Percentiles rank a stretch among this genome's conserved stretches.
Evolutionary conservation across 225 moss, liverwort and hornwort genomes (phyloP).

Genomic region (Ulota crispa): DNA sequence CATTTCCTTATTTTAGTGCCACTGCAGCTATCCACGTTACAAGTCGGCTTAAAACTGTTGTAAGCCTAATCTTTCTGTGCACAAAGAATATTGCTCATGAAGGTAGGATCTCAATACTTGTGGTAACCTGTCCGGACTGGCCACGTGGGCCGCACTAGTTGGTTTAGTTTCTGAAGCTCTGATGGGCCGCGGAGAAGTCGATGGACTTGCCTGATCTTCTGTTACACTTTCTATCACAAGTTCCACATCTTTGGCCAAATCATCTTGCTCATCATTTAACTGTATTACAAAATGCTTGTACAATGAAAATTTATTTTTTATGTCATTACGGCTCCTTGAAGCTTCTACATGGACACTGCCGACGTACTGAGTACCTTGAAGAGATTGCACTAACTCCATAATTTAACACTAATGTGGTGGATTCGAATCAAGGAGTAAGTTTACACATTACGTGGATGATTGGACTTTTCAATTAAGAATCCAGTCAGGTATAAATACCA

Average conservation of each 20-base stretch:
- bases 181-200: not conserved
- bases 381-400: not conserved
- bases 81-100: slow-evolving; percentile 17
- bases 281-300: slow-evolving; percentile 18
- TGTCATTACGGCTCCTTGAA: not conserved
- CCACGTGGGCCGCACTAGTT: slow-evolving; percentile 27
- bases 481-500: not conserved
- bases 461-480: not conserved
- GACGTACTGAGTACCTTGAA: not conserved
- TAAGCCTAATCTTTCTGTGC: not conserved
- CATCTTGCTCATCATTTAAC: slow-evolving; percentile 63
- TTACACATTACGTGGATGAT: not conserved
- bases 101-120: slow-evolving; percentile 54
- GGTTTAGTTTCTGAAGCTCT: slow-evolving; percentile 27
- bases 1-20: slow-evolving; percentile 53
- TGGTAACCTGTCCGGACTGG: slow-evolving; percentile 53
- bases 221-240: slow-evolving; percentile 33
- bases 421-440: not conserved
- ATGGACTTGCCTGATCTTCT: slow-evolving; percentile 27
- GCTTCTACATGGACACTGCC: not conserved
- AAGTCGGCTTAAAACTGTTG: slow-evolving; percentile 19
- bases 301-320: slow-evolving; percentile 5
- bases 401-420: not conserved
- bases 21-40: slow-evolving; percentile 36
- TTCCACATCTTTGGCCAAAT: slow-evolving; percentile 54